phyloP scores from a whole-genome alignment of 179 eudicot genomes.

The Spinacia oleracea region DNA sequence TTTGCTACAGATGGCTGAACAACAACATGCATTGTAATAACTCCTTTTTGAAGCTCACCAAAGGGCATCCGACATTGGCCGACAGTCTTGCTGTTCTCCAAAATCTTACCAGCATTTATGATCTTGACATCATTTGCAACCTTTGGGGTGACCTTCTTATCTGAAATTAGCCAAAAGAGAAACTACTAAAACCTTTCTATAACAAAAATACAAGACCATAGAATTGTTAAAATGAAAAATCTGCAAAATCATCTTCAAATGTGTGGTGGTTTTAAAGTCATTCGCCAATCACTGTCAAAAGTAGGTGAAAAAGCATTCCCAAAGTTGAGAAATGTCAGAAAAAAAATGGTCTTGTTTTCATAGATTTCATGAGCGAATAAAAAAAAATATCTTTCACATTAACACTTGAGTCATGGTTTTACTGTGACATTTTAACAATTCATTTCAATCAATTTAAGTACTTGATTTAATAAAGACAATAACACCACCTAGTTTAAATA shows the following conservation, averaged over 20 bases:
- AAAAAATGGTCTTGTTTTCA: background rate
- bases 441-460: background rate
- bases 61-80: slow-evolving; percentile 74
- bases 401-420: background rate
- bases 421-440: background rate
- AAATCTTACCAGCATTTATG: slow-evolving; percentile 73
- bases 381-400: background rate
- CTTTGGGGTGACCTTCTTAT: slow-evolving; percentile 71
- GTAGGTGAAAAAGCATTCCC: background rate
- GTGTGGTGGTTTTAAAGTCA: background rate
- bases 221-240: background rate
- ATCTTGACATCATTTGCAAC: slow-evolving; percentile 71
- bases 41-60: slow-evolving; percentile 64
- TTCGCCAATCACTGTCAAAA: background rate
- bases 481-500: background rate
- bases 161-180: slow-evolving; percentile 28
- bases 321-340: background rate
- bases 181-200: background rate
- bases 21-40: slow-evolving; percentile 89
- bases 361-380: background rate
- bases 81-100: slow-evolving; percentile 83
- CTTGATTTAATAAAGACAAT: background rate
- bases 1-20: slow-evolving; percentile 79
- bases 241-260: background rate
- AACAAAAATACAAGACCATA: background rate